Conservation (phyloP, 176 grass and related monocot species). For the Melocanna baccifera region DNA sequence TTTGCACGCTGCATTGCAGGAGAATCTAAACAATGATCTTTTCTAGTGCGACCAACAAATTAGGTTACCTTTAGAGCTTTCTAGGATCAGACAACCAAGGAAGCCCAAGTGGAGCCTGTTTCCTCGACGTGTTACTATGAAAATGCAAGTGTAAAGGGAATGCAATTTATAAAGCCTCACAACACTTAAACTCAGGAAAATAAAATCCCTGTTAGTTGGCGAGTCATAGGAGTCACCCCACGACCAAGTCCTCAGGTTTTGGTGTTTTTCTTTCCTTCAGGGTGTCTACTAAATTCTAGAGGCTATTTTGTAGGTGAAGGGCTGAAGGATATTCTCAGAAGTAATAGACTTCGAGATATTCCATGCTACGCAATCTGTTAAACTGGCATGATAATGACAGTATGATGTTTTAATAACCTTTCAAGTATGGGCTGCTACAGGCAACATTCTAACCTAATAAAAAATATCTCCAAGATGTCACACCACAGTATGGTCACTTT, state of each 20-base stretch:
- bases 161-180: slow-evolving; percentile 7
- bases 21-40: slow-evolving; percentile 35
- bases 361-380: not conserved
- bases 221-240: not conserved
- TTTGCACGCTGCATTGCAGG: not conserved
- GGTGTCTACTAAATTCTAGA: not conserved
- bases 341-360: not conserved
- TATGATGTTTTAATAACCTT: not conserved
- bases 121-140: slow-evolving; percentile 14
- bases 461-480: not conserved
- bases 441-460: not conserved
- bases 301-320: not conserved
- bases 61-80: slow-evolving; percentile 29
- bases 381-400: not conserved
- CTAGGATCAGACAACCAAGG: slow-evolving; percentile 37
- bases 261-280: not conserved
- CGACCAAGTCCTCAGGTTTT: not conserved
- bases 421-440: not conserved
- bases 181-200: not conserved
- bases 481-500: not conserved
- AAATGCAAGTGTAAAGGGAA: slow-evolving; percentile 17
- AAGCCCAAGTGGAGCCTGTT: slow-evolving; percentile 28
- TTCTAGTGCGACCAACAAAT: slow-evolving; percentile 3
- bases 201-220: not conserved
- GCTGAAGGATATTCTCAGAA: not conserved